phyloP scores from a whole-genome alignment of 345 rosid genomes.

The Lepidium africanum region DNA sequence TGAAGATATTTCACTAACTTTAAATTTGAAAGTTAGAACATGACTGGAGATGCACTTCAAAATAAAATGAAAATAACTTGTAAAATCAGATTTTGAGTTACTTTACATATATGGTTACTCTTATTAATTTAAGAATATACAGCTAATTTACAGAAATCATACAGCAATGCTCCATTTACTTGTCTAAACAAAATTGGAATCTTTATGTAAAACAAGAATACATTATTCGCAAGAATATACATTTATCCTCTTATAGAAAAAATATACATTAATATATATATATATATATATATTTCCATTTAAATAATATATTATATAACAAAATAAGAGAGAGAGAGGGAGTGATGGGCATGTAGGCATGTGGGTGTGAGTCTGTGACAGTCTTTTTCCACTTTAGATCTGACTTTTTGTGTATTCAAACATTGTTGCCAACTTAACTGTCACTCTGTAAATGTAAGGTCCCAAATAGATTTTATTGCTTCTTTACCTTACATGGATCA shows the following conservation, averaged over 20 bases:
- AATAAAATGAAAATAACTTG: too few species aligned
- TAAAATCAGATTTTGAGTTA: conserved; percentile 6
- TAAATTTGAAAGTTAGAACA: too few species aligned
- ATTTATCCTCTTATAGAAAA: neutral
- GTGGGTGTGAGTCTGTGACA: conserved; percentile 28
- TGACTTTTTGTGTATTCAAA: conserved; percentile 26
- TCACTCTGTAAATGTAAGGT: conserved; percentile 15
- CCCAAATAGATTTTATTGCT: conserved; percentile 11
- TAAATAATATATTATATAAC: too few species aligned
- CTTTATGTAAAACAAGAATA: neutral
- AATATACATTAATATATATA: too few species aligned
- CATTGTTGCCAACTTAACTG: conserved; percentile 26
- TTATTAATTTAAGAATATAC: neutral
- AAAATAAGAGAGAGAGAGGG: neutral
- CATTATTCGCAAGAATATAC: neutral
- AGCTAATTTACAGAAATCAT: conserved; percentile 23
- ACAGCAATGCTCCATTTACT: conserved; percentile 15
- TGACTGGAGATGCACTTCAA: too few species aligned
- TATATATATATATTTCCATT: too few species aligned
- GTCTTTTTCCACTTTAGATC: conserved; percentile 22
- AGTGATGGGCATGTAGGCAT: conserved; percentile 29
- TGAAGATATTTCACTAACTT: too few species aligned
- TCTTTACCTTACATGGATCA: conserved; percentile 6
- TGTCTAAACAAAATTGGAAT: neutral
- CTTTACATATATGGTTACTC: neutral